Conservation (phyloP, 2,329 filamentous ascomycete genomes). For the Waltergamsia citrina region DNA sequence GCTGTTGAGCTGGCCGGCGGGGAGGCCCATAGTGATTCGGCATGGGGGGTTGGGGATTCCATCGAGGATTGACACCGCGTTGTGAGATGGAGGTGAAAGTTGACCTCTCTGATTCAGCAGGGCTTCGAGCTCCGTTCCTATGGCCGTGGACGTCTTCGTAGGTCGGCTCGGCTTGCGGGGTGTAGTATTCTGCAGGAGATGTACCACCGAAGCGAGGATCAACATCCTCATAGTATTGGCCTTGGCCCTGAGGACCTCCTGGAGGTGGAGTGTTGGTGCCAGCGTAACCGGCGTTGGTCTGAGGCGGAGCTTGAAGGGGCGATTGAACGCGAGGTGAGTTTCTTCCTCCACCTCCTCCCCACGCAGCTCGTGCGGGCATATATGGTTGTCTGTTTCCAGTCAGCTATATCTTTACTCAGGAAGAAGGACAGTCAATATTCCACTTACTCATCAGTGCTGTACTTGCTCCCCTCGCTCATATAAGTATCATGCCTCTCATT, state of each 20-base stretch:
- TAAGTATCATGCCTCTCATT: slow-evolving; percentile 36
- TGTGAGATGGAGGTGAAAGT: slow-evolving; percentile 89
- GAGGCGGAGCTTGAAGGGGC: slow-evolving; percentile 10
- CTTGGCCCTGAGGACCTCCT: slow-evolving; percentile 18
- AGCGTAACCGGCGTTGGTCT: slow-evolving; percentile 20
- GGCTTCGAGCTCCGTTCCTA: slow-evolving; percentile 51
- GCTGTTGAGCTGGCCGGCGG: slow-evolving; percentile 31
- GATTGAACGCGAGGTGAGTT: slow-evolving; percentile 36
- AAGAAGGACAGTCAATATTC: not conserved
- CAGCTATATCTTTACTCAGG: not conserved
- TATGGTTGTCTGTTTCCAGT: slow-evolving; percentile 30
- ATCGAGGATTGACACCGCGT: slow-evolving; percentile 78
- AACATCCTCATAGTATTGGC: slow-evolving; percentile 82
- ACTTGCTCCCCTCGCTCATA: slow-evolving; percentile 61
- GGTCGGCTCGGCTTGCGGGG: slow-evolving; percentile 22
- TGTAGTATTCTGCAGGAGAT: slow-evolving; percentile 12
- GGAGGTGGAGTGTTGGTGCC: slow-evolving; percentile 21
- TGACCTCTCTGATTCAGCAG: slow-evolving; percentile 67
- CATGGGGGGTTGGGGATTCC: slow-evolving; percentile 48
- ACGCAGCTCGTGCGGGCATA: slow-evolving; percentile 44
- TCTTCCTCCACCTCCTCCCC: slow-evolving; percentile 37
- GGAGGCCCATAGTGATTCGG: slow-evolving; percentile 32
- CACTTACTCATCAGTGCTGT: slow-evolving; percentile 61
- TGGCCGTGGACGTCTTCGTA: slow-evolving; percentile 54
- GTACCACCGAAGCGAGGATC: slow-evolving; percentile 69